Conservation (phyloP, 306 rosid genomes). For the Arachis stenosperma region DNA sequence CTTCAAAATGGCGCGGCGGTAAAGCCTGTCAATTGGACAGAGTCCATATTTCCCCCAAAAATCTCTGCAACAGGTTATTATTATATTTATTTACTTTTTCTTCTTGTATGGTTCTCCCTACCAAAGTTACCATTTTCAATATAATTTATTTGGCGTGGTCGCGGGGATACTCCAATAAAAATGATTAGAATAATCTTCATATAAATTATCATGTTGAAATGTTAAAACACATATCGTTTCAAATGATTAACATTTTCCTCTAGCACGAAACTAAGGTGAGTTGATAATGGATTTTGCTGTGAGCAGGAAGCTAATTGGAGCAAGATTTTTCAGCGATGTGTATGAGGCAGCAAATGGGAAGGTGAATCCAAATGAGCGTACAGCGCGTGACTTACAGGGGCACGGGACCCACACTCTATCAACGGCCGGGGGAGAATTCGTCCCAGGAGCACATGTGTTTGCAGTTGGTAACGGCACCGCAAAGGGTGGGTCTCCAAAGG, state of each 20-base stretch:
- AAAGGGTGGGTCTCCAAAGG: constrained; percentile 74
- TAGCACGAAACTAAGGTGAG: too few relatives aligned
- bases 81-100: too few relatives aligned
- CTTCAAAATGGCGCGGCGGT: constrained; percentile 52
- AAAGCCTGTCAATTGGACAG: constrained; percentile 28
- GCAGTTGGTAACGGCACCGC: constrained; percentile 67
- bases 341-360: background rate
- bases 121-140: too few relatives aligned
- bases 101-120: too few relatives aligned
- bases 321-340: constrained; percentile 59
- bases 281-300: background rate
- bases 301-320: constrained; percentile 77
- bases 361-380: constrained; percentile 7
- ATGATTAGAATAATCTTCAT: too few relatives aligned
- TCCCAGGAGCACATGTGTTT: constrained; percentile 35
- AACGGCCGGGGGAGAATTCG: constrained; percentile 72
- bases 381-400: constrained; percentile 65
- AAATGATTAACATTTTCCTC: too few relatives aligned
- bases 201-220: too few relatives aligned
- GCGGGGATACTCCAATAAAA: too few relatives aligned
- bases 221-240: too few relatives aligned
- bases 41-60: background rate
- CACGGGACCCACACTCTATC: constrained; percentile 91
- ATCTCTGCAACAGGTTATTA: background rate
- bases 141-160: too few relatives aligned